A percentile compares a stretch with the other conserved stretches of the same genome.
Conservation (phyloP, 306 rosid genomes). For the Glycyrrhiza uralensis region DNA sequence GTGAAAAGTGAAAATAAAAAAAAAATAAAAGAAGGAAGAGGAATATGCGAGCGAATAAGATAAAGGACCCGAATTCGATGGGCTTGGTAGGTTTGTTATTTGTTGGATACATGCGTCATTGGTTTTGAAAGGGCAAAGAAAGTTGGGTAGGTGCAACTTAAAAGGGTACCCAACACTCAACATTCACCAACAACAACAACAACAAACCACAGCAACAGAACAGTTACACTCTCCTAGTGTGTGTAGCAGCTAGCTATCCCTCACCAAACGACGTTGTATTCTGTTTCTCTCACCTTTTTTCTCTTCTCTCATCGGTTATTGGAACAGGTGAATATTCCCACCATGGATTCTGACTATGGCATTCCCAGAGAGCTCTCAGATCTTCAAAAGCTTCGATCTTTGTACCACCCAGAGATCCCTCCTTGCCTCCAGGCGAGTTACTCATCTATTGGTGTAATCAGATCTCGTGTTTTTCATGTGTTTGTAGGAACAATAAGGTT, state of each 20-base stretch:
- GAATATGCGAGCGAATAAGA: constrained; percentile 32
- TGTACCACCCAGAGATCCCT: constrained; percentile 76
- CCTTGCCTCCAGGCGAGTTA: constrained; percentile 54
- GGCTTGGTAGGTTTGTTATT: constrained; percentile 21
- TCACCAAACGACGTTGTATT: background rate
- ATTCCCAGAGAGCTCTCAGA: constrained; percentile 90
- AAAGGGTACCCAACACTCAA: background rate
- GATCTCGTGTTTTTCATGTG: constrained; percentile 11
- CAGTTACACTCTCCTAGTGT: constrained; percentile 21
- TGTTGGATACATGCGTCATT: constrained; percentile 17
- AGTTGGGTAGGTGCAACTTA: constrained; percentile 15
- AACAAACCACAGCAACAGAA: background rate
- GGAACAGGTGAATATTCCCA: background rate
- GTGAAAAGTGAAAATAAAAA: background rate
- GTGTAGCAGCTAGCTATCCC: background rate
- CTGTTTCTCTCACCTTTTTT: background rate
- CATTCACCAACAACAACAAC: background rate
- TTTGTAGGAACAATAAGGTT: background rate
- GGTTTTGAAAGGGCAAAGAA: constrained; percentile 22
- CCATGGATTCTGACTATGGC: constrained; percentile 87
- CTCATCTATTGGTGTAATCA: background rate
- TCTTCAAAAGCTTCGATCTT: constrained; percentile 72
- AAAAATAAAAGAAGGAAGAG: background rate
- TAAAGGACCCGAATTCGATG: constrained; percentile 23
- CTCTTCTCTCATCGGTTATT: background rate